phyloP scores from a whole-genome alignment of 2,329 filamentous ascomycete genomes.

The Ceratocystis cubensis region DNA sequence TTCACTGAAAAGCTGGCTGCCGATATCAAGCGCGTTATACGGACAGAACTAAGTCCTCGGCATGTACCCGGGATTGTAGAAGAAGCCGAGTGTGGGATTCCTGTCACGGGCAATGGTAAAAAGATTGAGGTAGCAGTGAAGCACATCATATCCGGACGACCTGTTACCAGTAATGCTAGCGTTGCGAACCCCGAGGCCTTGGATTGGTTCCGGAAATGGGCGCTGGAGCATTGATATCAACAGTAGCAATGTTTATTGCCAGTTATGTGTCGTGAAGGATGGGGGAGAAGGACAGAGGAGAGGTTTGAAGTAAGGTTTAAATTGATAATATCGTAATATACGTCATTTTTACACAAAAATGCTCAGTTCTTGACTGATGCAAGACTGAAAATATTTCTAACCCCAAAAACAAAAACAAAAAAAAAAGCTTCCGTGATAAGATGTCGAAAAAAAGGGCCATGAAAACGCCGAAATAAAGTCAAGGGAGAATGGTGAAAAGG shows the following conservation, averaged over 20 bases:
- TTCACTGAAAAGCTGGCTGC: constrained; percentile 50
- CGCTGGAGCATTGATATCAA: constrained; percentile 30
- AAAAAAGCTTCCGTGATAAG: background rate
- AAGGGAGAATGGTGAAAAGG: background rate
- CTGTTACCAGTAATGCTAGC: constrained; percentile 78
- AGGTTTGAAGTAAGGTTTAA: too few species aligned
- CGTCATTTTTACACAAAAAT: background rate
- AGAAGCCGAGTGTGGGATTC: constrained; percentile 59
- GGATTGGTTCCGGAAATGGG: constrained; percentile 79
- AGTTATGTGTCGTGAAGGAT: background rate
- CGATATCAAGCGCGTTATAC: constrained; percentile 55
- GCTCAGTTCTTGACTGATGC: background rate
- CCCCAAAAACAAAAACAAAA: background rate
- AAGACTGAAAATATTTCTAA: background rate
- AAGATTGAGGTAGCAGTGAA: constrained; percentile 96
- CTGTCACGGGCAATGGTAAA: constrained; percentile 87
- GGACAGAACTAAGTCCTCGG: constrained; percentile 68
- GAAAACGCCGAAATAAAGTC: background rate
- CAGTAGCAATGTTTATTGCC: background rate
- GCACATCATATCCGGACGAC: constrained; percentile 79
- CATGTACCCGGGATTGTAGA: constrained; percentile 81
- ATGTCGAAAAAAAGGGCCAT: background rate
- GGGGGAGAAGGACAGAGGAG: constrained; percentile 28
- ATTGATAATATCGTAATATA: background rate
- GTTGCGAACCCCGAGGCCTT: constrained; percentile 86